Evolutionary conservation across 352 stramenopile genomes (phyloP).

Genomic region (Phytophthora aleatoria): DNA sequence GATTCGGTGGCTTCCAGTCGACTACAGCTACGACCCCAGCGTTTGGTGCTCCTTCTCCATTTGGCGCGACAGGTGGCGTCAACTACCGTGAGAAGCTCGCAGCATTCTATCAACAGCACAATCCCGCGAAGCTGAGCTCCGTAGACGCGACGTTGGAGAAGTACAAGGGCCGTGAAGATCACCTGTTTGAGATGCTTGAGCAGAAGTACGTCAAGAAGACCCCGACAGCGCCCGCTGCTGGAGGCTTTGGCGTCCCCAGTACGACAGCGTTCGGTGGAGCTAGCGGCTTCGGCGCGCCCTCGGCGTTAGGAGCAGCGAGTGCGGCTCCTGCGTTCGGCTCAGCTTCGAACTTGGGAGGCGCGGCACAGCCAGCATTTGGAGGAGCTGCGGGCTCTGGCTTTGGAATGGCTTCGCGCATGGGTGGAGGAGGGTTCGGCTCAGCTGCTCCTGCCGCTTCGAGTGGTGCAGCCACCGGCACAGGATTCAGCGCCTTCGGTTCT

Average conservation of each 20-base stretch:
- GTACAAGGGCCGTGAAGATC: constrained; percentile 73
- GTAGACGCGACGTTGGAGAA: constrained; percentile 75
- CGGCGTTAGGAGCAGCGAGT: constrained; percentile 46
- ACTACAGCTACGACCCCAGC: constrained; percentile 22
- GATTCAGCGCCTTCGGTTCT: constrained; percentile 51
- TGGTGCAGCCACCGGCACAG: constrained; percentile 31
- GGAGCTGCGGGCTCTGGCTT: constrained; percentile 26
- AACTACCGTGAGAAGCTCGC: constrained; percentile 64
- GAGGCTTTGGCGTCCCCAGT: constrained; percentile 49
- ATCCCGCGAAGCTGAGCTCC: constrained; percentile 69
- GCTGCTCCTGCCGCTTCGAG: constrained; percentile 26
- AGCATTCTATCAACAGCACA: constrained; percentile 79
- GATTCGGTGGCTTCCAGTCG: constrained; percentile 38
- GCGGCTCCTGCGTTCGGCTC: constrained; percentile 54
- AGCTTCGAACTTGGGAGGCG: constrained; percentile 47
- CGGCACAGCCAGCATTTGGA: constrained; percentile 44
- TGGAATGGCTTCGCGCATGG: constrained; percentile 32
- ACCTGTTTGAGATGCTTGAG: constrained; percentile 75
- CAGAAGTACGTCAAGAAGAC: constrained; percentile 71
- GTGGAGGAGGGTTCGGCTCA: constrained; percentile 38
- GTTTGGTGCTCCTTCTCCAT: constrained; percentile 36
- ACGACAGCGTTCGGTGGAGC: constrained; percentile 42
- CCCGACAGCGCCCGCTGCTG: constrained; percentile 20
- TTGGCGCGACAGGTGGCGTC: constrained; percentile 35
- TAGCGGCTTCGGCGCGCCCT: constrained; percentile 55